phyloP scores from a whole-genome alignment of 371 early-diverging fungal species.

The Actinomortierella wolfii region DNA sequence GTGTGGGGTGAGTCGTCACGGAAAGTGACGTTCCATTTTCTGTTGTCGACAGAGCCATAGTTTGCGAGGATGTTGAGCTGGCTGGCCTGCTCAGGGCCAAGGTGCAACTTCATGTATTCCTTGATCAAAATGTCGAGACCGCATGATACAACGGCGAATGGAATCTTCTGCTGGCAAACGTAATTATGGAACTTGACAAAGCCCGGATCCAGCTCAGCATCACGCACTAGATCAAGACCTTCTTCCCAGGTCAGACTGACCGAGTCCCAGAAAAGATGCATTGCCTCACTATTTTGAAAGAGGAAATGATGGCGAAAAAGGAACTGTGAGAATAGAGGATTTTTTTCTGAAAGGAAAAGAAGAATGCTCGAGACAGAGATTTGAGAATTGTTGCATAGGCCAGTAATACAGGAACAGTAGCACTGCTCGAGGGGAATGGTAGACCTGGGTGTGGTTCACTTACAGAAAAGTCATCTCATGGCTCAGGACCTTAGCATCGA shows the following conservation, averaged over 20 bases:
- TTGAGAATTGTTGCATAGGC: no score
- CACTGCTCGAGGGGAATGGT: no score
- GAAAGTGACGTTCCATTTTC: slow-evolving; percentile 54
- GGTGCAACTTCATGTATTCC: slow-evolving; percentile 43
- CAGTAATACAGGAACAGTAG: no score
- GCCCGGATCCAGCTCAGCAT: slow-evolving; percentile 49
- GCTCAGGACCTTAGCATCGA: slow-evolving; percentile 30
- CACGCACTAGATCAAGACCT: slow-evolving; percentile 47
- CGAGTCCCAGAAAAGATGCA: slow-evolving; percentile 38
- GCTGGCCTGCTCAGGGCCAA: slow-evolving; percentile 20
- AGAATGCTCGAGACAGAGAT: no score
- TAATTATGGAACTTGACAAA: slow-evolving; percentile 45
- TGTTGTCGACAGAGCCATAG: slow-evolving; percentile 40
- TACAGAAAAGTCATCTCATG: slow-evolving; percentile 41
- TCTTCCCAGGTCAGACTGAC: slow-evolving; percentile 54
- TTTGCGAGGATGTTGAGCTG: slow-evolving; percentile 49
- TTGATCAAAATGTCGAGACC: slow-evolving; percentile 50
- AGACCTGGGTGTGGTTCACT: no score
- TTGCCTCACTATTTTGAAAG: slow-evolving; percentile 23
- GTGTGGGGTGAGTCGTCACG: slow-evolving; percentile 49
- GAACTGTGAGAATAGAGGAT: background rate
- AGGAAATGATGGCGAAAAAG: background rate
- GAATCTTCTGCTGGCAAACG: slow-evolving; percentile 33
- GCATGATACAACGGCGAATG: slow-evolving; percentile 55
- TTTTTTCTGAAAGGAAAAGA: background rate